phyloP scores from a whole-genome alignment of 495 filamentous ascomycete species.

The Apodospora peruviana region DNA sequence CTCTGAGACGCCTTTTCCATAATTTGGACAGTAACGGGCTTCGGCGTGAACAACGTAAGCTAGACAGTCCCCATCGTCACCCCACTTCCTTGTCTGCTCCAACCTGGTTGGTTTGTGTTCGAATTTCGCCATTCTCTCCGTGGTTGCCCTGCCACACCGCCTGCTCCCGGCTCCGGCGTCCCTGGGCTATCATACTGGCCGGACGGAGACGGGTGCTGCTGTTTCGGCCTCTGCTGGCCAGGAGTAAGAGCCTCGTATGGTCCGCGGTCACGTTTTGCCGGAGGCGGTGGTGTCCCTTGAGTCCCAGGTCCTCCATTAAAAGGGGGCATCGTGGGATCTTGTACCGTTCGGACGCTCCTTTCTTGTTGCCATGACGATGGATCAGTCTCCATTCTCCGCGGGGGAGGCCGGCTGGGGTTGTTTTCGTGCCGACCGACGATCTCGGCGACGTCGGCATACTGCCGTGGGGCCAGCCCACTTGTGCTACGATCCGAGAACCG shows the following conservation, averaged over 20 bases:
- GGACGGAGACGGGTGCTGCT: constrained; percentile 16
- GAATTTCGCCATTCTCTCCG: constrained; percentile 50
- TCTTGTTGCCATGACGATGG: constrained; percentile 75
- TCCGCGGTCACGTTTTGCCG: constrained; percentile 27
- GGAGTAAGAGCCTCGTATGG: constrained; percentile 22
- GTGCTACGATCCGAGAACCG: constrained; percentile 72
- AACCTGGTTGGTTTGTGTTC: constrained; percentile 21
- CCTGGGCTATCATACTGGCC: constrained; percentile 20
- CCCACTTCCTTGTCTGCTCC: constrained; percentile 36
- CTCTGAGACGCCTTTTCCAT: not conserved
- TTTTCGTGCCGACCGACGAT: constrained; percentile 44
- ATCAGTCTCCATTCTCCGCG: constrained; percentile 67
- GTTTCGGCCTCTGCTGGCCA: constrained; percentile 6
- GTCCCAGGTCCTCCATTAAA: not conserved
- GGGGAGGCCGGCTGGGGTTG: constrained; percentile 40
- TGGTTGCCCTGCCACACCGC: constrained; percentile 25
- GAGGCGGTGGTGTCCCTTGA: constrained; percentile 40
- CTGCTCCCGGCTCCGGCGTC: constrained; percentile 18
- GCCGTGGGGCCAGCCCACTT: constrained; percentile 47
- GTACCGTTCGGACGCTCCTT: constrained; percentile 71
- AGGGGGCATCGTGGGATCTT: constrained; percentile 47
- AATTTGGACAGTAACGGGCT: not conserved
- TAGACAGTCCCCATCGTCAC: constrained; percentile 29
- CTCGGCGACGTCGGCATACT: constrained; percentile 54
- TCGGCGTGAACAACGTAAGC: not conserved